phyloP scores from a whole-genome alignment of 139 green algal species.

The Raphidocelis subcapitata region DNA sequence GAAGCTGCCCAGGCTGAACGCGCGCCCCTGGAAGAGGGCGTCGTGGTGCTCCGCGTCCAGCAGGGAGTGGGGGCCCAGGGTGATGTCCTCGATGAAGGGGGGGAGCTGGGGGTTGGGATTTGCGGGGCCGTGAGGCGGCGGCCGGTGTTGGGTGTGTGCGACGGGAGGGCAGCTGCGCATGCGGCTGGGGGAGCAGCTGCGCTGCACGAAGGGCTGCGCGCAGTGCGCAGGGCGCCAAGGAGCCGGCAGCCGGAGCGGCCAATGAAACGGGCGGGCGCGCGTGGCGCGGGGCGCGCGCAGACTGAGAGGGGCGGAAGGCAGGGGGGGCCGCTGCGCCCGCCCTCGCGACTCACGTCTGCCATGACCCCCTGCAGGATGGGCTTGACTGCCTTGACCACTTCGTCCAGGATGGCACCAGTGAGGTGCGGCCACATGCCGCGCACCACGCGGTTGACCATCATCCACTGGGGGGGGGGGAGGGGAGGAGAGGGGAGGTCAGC shows the following conservation, averaged over 20 bases:
- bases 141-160: no score
- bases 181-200: no score
- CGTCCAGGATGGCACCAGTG: conserved; percentile 48
- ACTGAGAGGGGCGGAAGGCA: no score
- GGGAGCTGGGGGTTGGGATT: background rate
- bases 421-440: conserved; percentile 58
- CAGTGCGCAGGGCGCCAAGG: no score
- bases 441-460: conserved; percentile 59
- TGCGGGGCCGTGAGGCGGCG: background rate
- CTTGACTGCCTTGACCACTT: conserved; percentile 35
- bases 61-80: conserved; percentile 34
- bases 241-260: no score
- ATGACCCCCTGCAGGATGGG: conserved; percentile 31
- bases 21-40: conserved; percentile 29
- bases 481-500: background rate
- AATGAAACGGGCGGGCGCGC: no score
- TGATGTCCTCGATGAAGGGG: conserved; percentile 45
- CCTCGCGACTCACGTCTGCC: background rate
- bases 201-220: no score
- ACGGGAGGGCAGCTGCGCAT: no score
- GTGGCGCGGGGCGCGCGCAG: no score
- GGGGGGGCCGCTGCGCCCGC: background rate
- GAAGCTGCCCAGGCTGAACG: conserved; percentile 49
- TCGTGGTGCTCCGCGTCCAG: conserved; percentile 32
- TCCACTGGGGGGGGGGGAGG: conserved; percentile 24